phyloP scores from a whole-genome alignment of 305 asterid species.

The Ajuga reptans region DNA sequence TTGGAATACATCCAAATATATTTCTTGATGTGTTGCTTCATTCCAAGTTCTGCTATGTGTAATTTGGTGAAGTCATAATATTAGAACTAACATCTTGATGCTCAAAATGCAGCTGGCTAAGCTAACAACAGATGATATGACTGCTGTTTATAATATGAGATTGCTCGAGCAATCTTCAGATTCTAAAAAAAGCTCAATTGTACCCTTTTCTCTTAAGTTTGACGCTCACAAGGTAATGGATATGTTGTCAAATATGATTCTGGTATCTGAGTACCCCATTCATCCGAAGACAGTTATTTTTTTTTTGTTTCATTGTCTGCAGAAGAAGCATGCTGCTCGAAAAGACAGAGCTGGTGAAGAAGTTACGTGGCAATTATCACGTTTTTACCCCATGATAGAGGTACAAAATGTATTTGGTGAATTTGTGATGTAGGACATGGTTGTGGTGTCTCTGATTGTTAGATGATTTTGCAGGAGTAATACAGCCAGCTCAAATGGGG shows the following conservation, averaged over 20 bases:
- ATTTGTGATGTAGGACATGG: conserved; percentile 12
- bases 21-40: conserved; percentile 12
- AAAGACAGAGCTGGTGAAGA: conserved; percentile 86
- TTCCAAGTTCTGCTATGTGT: neutral
- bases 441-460: conserved; percentile 1
- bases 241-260: conserved; percentile 13
- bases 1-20: neutral
- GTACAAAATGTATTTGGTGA: conserved; percentile 28
- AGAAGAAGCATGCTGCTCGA: conserved; percentile 84
- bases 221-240: conserved; percentile 78
- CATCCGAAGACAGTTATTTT: neutral
- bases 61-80: neutral
- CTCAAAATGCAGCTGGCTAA: conserved; percentile 64
- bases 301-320: conserved; percentile 21
- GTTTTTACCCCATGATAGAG: conserved; percentile 94
- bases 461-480: conserved; percentile 8
- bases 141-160: conserved; percentile 93
- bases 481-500: conserved; percentile 2
- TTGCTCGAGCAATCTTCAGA: conserved; percentile 70
- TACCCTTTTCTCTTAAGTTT: conserved; percentile 79
- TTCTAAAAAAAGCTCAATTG: conserved; percentile 57
- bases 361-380: conserved; percentile 77
- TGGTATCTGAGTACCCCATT: conserved; percentile 6
- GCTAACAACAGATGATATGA: conserved; percentile 72
- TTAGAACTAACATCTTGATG: conserved; percentile 16